These are phyloP conservation scores for Discostella pseudostelligera DNA, from an alignment of 108 stramenopile genomes.

Conservation along the genomic window DNA sequence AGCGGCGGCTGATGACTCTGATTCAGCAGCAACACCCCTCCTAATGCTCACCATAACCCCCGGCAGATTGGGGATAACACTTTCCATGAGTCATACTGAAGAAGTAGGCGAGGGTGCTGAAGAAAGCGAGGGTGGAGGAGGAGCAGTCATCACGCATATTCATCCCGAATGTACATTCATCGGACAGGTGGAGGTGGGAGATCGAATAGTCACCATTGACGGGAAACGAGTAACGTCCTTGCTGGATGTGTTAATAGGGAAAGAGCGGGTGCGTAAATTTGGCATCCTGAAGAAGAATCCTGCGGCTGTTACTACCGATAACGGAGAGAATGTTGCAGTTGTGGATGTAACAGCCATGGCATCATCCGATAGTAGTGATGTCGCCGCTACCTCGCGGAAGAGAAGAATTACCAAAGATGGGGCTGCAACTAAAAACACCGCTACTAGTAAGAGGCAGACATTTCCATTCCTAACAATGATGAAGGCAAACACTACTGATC, in stretches of 20 bases:
- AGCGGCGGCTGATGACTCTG: neutral
- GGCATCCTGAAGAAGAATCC: constrained; percentile 13
- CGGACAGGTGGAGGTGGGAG: constrained; percentile 13
- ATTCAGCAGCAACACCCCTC: neutral
- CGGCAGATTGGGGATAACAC: constrained; percentile 11
- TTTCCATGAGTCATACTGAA: too few species aligned
- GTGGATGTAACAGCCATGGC: too few species aligned
- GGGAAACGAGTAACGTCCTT: neutral
- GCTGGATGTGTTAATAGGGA: neutral
- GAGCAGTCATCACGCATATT: constrained; percentile 6
- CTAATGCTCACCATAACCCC: constrained; percentile 16
- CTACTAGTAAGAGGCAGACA: too few species aligned
- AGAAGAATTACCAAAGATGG: too few species aligned
- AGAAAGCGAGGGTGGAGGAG: neutral
- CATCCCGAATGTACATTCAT: constrained; percentile 12
- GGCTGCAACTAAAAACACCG: too few species aligned
- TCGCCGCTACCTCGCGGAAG: too few species aligned
- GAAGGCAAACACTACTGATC: too few species aligned
- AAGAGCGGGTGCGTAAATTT: constrained; percentile 13
- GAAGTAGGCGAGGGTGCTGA: too few species aligned
- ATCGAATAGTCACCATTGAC: constrained; percentile 17
- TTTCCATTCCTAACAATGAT: too few species aligned
- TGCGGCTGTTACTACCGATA: too few species aligned
- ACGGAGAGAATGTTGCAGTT: too few species aligned
- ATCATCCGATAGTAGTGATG: too few species aligned